These are phyloP conservation scores for Sugiyamaella valdiviana DNA, from an alignment of 805 yeast genomes.

Conservation along the genomic window DNA sequence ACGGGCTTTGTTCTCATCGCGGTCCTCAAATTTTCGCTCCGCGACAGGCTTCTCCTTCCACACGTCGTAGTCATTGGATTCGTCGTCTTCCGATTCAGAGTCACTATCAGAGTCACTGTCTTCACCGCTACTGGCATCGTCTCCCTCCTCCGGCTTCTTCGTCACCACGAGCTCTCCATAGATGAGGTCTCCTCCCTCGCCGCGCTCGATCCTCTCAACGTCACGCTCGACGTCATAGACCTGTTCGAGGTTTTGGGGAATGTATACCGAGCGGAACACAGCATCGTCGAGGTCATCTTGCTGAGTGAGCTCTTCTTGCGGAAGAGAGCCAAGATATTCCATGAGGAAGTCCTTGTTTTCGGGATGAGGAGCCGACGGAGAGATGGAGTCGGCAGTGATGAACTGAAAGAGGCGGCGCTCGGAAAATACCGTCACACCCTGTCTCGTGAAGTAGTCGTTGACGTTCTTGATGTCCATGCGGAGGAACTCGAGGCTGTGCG, in stretches of 20 bases:
- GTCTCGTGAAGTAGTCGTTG: slow-evolving; percentile 75
- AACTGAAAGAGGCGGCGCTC: slow-evolving; percentile 79
- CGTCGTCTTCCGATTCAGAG: slow-evolving; percentile 31
- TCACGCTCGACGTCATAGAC: slow-evolving; percentile 65
- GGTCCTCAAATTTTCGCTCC: slow-evolving; percentile 76
- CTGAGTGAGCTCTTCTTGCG: slow-evolving; percentile 28
- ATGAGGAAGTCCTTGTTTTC: slow-evolving; percentile 30
- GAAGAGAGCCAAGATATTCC: slow-evolving; percentile 21
- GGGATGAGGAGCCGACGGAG: slow-evolving; percentile 27
- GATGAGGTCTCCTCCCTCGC: slow-evolving; percentile 73
- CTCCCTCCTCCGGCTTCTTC: slow-evolving; percentile 28
- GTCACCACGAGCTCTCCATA: slow-evolving; percentile 30
- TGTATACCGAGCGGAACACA: slow-evolving; percentile 78
- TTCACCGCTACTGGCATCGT: slow-evolving; percentile 17
- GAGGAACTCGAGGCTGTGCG: slow-evolving; percentile 88
- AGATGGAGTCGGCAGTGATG: slow-evolving; percentile 37
- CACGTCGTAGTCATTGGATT: slow-evolving; percentile 34
- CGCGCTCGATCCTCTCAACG: slow-evolving; percentile 59
- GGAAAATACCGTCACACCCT: slow-evolving; percentile 69
- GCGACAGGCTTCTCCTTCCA: slow-evolving; percentile 44
- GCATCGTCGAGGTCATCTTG: slow-evolving; percentile 68
- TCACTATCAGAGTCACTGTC: slow-evolving; percentile 31
- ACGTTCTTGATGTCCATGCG: slow-evolving; percentile 97
- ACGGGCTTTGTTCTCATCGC: slow-evolving; percentile 68
- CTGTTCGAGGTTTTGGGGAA: slow-evolving; percentile 55